Conservation (phyloP, 192 early-diverging fungal genomes). For the Umbelopsis sp. region DNA sequence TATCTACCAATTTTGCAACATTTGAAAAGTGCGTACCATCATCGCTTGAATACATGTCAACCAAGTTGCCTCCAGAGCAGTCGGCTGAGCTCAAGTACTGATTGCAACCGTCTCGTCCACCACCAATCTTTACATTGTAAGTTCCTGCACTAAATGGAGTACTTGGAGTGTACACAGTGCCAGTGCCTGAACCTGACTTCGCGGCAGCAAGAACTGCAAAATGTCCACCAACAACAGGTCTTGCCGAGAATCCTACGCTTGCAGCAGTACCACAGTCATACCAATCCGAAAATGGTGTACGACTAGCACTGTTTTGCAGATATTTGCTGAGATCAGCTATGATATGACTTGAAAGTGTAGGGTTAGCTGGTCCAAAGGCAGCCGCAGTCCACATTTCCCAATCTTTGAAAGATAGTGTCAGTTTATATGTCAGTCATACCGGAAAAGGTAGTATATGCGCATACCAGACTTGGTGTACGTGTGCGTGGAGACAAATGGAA, state of each 20-base stretch:
- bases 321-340: not conserved
- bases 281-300: conserved; percentile 3
- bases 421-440: no score
- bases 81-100: not conserved
- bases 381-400: conserved; percentile 22
- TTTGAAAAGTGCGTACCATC: not conserved
- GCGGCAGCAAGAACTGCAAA: conserved; percentile 6
- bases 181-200: conserved; percentile 4
- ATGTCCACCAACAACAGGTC: conserved; percentile 7
- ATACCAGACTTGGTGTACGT: conserved; percentile 6
- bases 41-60: not conserved
- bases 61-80: not conserved
- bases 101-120: conserved; percentile 2
- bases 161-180: not conserved
- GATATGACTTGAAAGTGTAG: not conserved
- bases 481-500: conserved; percentile 1
- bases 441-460: not conserved
- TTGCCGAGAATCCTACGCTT: not conserved
- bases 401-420: not conserved
- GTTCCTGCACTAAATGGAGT: not conserved
- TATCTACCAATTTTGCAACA: not conserved
- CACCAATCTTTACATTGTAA: not conserved
- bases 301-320: not conserved
- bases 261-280: conserved; percentile 9
- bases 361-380: not conserved